Evolutionary conservation across 805 yeast species (phyloP).

Genomic region (Candida mattraensis): DNA sequence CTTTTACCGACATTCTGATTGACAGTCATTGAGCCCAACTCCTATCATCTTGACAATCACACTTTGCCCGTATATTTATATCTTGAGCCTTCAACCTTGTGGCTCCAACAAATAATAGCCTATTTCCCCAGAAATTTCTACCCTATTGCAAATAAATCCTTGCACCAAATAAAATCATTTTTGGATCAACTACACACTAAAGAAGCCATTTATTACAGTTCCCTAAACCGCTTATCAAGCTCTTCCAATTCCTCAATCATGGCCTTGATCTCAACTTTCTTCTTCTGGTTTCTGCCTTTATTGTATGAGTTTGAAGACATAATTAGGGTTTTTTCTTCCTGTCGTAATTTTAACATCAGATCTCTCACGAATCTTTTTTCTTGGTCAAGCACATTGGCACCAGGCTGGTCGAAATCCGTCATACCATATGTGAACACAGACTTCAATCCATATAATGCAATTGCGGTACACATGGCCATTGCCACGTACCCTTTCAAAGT

Average conservation of each 20-base stretch:
- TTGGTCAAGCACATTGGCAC: conserved; percentile 25
- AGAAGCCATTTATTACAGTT: conserved; percentile 9
- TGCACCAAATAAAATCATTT: too few relatives aligned
- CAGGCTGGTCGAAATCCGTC: conserved; percentile 55
- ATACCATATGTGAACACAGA: conserved; percentile 65
- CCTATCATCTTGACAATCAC: too few relatives aligned
- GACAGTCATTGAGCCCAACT: too few relatives aligned
- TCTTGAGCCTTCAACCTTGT: too few relatives aligned
- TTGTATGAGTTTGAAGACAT: conserved; percentile 1
- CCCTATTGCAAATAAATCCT: too few relatives aligned
- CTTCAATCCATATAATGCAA: conserved; percentile 60
- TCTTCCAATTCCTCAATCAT: conserved; percentile 25
- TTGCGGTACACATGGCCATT: conserved; percentile 48
- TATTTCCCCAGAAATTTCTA: too few relatives aligned
- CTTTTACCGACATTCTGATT: conserved; percentile 17
- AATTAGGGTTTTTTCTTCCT: conserved; percentile 12
- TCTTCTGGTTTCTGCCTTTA: conserved; percentile 3
- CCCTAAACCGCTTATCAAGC: conserved; percentile 20
- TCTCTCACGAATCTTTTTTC: conserved; percentile 19
- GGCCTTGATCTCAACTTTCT: conserved; percentile 10
- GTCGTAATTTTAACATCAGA: conserved; percentile 13
- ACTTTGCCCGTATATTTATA: too few relatives aligned
- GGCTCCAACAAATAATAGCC: too few relatives aligned
- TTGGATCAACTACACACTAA: too few relatives aligned
- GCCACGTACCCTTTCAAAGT: conserved; percentile 71